Conservation (phyloP, 2,329 filamentous ascomycete species). For the Aspergillus puulaauensis region DNA sequence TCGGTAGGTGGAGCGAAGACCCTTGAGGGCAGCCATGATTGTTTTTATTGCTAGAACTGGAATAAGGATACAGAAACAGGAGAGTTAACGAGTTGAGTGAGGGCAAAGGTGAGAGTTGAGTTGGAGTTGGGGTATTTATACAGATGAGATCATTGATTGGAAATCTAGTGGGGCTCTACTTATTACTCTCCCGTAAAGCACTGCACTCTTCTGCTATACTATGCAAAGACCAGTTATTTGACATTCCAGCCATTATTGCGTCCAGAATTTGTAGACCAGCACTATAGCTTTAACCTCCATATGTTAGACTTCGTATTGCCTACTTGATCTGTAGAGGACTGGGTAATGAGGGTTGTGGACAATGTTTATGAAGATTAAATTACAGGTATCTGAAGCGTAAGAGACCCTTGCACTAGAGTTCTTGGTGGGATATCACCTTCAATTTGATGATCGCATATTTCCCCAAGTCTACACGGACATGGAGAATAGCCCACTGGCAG, state of each 20-base stretch:
- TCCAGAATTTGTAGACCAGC: no score
- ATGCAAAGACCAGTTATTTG: no score
- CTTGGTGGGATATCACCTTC: no score
- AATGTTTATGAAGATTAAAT: no score
- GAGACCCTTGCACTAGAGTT: no score
- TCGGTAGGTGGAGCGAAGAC: constrained; percentile 43
- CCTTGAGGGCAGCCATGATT: constrained; percentile 15
- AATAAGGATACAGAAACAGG: not conserved
- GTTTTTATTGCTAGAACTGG: not conserved
- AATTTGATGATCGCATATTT: no score
- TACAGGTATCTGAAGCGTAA: no score
- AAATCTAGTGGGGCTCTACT: not conserved
- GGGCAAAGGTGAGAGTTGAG: not conserved
- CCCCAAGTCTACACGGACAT: no score
- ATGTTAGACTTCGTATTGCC: no score
- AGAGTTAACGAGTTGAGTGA: not conserved
- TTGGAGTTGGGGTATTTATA: constrained; percentile 2
- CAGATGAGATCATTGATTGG: constrained; percentile 6
- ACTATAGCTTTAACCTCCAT: no score
- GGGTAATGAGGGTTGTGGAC: no score
- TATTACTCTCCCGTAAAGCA: not conserved
- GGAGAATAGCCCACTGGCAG: not conserved
- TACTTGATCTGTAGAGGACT: no score
- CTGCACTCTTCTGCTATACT: not conserved
- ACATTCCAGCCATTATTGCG: not conserved